Evolutionary conservation across 148 eudicot species (phyloP).

Genomic region (Persicaria maculosa): DNA sequence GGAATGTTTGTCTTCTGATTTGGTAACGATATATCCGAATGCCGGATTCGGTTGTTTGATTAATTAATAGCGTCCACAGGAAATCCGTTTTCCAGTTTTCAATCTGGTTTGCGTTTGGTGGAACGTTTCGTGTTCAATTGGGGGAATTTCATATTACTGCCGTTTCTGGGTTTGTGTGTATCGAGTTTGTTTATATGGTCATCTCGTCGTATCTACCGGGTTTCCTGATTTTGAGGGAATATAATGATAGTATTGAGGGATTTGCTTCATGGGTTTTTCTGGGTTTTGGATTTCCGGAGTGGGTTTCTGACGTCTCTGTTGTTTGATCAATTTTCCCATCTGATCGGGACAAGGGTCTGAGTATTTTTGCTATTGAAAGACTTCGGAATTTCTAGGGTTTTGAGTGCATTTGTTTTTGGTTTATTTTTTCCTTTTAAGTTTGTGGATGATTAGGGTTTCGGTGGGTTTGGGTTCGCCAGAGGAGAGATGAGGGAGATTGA

Average conservation of each 20-base stretch:
- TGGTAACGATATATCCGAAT: too few species aligned
- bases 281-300: conserved; percentile 63
- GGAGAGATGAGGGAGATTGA: conserved; percentile 37
- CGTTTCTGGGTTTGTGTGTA: not conserved
- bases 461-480: conserved; percentile 17
- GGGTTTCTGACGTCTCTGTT: conserved; percentile 22
- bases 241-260: conserved; percentile 47
- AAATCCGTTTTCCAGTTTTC: too few species aligned
- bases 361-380: not conserved
- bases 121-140: too few species aligned
- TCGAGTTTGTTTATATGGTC: conserved; percentile 8
- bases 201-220: not conserved
- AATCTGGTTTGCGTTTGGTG: too few species aligned
- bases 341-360: conserved; percentile 14
- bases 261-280: conserved; percentile 47
- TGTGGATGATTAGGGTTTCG: conserved; percentile 23
- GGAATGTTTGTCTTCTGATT: too few species aligned
- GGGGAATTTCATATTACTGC: too few species aligned
- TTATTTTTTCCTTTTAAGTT: conserved; percentile 2
- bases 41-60: too few species aligned
- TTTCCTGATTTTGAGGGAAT: conserved; percentile 17
- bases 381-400: not conserved
- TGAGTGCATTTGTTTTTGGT: too few species aligned
- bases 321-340: conserved; percentile 21
- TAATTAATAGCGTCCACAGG: too few species aligned